phyloP scores from a whole-genome alignment of 345 rosid species.

The Noccaea caerulescens region DNA sequence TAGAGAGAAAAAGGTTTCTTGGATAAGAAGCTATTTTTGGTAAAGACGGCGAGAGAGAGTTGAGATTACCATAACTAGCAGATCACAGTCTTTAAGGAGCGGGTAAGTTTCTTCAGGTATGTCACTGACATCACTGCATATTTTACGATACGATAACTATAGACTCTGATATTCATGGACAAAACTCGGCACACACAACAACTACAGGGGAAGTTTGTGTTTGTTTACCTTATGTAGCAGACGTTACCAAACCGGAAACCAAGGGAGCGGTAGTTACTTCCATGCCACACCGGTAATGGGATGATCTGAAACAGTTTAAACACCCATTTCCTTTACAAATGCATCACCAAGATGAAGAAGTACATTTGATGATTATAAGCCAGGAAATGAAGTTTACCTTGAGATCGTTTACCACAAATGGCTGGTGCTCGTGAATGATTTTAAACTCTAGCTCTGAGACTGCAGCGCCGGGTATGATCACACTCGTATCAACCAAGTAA shows the following conservation, averaged over 20 bases:
- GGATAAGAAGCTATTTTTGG: conserved; percentile 26
- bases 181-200: not conserved
- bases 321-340: not conserved
- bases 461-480: conserved; percentile 80
- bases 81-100: conserved; percentile 67
- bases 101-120: conserved; percentile 92
- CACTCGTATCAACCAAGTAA: conserved; percentile 88
- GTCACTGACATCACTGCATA: conserved; percentile 84
- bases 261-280: conserved; percentile 76
- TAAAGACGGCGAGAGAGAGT: conserved; percentile 22
- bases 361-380: not conserved
- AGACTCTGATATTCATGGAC: conserved; percentile 7
- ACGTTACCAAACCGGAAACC: conserved; percentile 87
- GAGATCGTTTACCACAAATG: conserved; percentile 70
- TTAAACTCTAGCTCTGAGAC: conserved; percentile 84
- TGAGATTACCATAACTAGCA: conserved; percentile 66
- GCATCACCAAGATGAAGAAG: conserved; percentile 2
- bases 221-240: conserved; percentile 80
- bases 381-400: conserved; percentile 48
- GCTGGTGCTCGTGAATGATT: conserved; percentile 75
- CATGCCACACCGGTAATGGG: conserved; percentile 98
- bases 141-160: conserved; percentile 10
- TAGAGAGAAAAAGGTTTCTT: conserved; percentile 43
- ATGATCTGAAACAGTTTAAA: conserved; percentile 57
- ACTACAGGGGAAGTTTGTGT: not conserved